These are phyloP conservation scores for Pestalotiopsis fici DNA, from an alignment of 2,329 filamentous ascomycete species.

Conservation along the genomic window DNA sequence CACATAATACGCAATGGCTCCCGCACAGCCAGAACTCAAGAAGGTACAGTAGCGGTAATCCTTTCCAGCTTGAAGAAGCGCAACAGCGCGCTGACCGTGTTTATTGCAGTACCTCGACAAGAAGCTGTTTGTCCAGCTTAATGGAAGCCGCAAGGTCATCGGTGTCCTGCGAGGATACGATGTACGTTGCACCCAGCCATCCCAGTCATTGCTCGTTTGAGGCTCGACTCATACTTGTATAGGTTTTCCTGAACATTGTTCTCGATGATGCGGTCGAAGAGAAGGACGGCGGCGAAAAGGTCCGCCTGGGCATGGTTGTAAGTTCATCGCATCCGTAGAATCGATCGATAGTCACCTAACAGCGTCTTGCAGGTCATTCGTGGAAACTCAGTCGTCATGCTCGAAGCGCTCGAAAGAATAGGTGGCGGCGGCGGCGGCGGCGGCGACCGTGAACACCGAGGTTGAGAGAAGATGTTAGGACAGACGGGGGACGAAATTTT, in stretches of 20 bases:
- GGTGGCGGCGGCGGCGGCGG: conserved; percentile 66
- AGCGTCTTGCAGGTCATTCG: conserved; percentile 73
- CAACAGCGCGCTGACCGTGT: conserved; percentile 12
- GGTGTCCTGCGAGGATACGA: conserved; percentile 94
- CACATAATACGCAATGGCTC: conserved; percentile 72
- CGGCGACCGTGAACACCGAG: conserved; percentile 27
- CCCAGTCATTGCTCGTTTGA: neutral
- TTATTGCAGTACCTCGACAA: conserved; percentile 90
- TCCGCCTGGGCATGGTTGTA: conserved; percentile 89
- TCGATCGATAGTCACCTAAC: neutral
- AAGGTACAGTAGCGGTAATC: conserved; percentile 63
- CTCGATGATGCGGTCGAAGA: conserved; percentile 96
- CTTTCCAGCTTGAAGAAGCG: neutral
- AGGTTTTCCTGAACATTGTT: conserved; percentile 99
- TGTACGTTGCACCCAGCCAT: conserved; percentile 50
- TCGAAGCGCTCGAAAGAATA: conserved; percentile 77
- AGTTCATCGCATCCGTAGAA: conserved; percentile 33
- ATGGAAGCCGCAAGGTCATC: conserved; percentile 96
- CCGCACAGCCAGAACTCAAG: conserved; percentile 98
- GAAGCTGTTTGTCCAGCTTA: conserved; percentile 94
- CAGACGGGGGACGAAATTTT: neutral
- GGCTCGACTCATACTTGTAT: neutral
- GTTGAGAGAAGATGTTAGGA: neutral
- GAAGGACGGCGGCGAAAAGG: conserved; percentile 88
- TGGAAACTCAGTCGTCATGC: conserved; percentile 97